Evolutionary conservation across 2,329 filamentous ascomycete species (phyloP).

Genomic region (Apiospora koreana): DNA sequence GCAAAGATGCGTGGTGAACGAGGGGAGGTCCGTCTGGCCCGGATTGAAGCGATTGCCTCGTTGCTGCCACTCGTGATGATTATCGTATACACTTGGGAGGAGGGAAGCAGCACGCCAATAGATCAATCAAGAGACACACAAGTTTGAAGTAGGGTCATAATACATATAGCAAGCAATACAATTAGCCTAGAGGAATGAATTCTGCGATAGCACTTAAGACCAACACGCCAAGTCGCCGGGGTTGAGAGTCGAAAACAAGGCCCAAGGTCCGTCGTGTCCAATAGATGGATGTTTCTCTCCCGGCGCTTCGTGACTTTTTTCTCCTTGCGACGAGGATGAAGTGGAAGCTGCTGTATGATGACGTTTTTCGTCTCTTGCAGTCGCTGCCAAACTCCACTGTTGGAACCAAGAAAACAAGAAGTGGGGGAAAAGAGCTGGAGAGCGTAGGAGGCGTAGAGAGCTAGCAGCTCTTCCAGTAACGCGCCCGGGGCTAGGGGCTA

Average conservation of each 20-base stretch:
- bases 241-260: not conserved
- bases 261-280: not conserved
- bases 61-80: not conserved
- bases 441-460: not conserved
- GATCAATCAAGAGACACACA: not conserved
- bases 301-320: not conserved
- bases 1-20: not conserved
- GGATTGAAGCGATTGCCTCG: not conserved
- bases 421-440: not conserved
- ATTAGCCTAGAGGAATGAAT: not conserved
- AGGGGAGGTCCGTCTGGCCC: not conserved
- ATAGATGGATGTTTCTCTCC: not conserved
- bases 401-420: not conserved
- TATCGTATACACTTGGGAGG: not conserved
- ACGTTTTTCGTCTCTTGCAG: not conserved
- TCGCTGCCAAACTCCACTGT: not conserved
- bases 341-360: not conserved
- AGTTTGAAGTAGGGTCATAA: not conserved
- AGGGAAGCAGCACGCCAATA: not conserved
- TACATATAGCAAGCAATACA: too few relatives aligned
- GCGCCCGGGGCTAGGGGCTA: too few relatives aligned
- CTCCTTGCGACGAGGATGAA: not conserved
- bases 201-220: not conserved
- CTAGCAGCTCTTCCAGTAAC: not conserved
- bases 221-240: not conserved